Percentiles rank a stretch among this genome's conserved stretches.
These are phyloP conservation scores for Peronosclerospora sorghi DNA, from an alignment of 352 stramenopile species.

Conservation along the genomic window DNA sequence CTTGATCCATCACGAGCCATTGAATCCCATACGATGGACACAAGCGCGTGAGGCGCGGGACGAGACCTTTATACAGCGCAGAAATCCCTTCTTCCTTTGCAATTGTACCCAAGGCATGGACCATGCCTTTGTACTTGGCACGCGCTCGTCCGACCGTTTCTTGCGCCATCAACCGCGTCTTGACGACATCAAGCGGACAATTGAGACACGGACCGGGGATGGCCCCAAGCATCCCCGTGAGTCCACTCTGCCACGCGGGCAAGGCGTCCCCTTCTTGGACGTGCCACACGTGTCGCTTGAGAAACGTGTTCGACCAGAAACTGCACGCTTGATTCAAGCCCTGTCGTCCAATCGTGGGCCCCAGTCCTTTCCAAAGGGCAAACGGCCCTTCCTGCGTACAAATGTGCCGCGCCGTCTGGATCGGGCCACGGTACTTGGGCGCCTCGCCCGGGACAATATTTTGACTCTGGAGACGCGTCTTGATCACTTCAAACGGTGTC, in stretches of 20 bases:
- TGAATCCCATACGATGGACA: conserved; percentile 81
- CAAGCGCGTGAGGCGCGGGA: conserved; percentile 88
- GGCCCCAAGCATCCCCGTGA: conserved; percentile 87
- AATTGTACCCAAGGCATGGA: conserved; percentile 88
- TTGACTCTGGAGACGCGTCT: conserved; percentile 92
- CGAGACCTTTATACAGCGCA: conserved; percentile 96
- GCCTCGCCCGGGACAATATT: conserved; percentile 79
- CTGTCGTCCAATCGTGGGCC: conserved; percentile 95
- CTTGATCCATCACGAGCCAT: conserved; percentile 82
- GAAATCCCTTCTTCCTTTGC: conserved; percentile 89
- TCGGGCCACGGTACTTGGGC: conserved; percentile 77
- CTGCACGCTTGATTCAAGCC: conserved; percentile 97
- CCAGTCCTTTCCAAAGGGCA: conserved; percentile 92
- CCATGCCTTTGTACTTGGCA: conserved; percentile 92
- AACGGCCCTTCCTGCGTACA: conserved; percentile 88
- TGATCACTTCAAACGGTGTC: conserved; percentile 97
- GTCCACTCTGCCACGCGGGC: conserved; percentile 89
- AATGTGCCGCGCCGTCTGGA: conserved; percentile 90
- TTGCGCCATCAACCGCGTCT: conserved; percentile 90
- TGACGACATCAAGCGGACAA: conserved; percentile 93
- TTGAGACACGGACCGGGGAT: conserved; percentile 84
- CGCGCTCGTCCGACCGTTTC: conserved; percentile 74
- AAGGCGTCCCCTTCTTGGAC: conserved; percentile 81
- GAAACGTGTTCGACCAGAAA: conserved; percentile 94
- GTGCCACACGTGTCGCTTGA: conserved; percentile 85